Evolutionary conservation across 441 rosid genomes (phyloP).

Genomic region (Daphne laureola): DNA sequence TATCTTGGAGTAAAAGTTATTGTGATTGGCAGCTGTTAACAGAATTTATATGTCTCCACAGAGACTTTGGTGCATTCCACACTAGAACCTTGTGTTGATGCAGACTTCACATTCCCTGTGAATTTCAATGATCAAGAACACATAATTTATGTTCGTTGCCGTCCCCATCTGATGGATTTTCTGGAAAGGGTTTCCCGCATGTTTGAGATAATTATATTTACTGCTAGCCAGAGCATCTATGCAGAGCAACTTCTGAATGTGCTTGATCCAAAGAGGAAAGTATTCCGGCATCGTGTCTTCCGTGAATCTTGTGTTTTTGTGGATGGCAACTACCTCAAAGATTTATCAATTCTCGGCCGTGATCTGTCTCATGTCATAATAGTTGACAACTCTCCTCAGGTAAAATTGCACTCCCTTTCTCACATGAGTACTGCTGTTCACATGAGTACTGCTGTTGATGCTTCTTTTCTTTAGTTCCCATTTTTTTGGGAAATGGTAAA

Average conservation of each 20-base stretch:
- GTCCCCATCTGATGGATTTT: slow-evolving; percentile 86
- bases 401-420: slow-evolving; percentile 17
- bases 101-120: slow-evolving; percentile 91
- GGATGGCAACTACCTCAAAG: slow-evolving; percentile 93
- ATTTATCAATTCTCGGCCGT: slow-evolving; percentile 91
- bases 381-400: slow-evolving; percentile 97
- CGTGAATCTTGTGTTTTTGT: slow-evolving; percentile 94
- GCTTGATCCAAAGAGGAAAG: slow-evolving; percentile 89
- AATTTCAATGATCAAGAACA: slow-evolving; percentile 78
- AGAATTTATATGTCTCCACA: slow-evolving; percentile 25
- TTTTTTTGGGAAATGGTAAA: not conserved
- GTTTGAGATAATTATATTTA: slow-evolving; percentile 91
- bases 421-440: slow-evolving; percentile 1
- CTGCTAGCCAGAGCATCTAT: slow-evolving; percentile 97
- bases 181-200: slow-evolving; percentile 79
- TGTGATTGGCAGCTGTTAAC: not conserved
- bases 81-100: slow-evolving; percentile 77
- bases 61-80: slow-evolving; percentile 96
- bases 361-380: slow-evolving; percentile 81
- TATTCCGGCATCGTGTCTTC: slow-evolving; percentile 86
- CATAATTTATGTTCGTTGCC: slow-evolving; percentile 84
- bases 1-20: too few relatives aligned
- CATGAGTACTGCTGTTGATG: slow-evolving; percentile 1
- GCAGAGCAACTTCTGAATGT: slow-evolving; percentile 95
- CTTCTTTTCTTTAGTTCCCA: not conserved